A percentile compares a stretch with the other conserved stretches of the same genome.
phyloP scores from a whole-genome alignment of 2,329 filamentous ascomycete genomes.

The Monilinia laxa region DNA sequence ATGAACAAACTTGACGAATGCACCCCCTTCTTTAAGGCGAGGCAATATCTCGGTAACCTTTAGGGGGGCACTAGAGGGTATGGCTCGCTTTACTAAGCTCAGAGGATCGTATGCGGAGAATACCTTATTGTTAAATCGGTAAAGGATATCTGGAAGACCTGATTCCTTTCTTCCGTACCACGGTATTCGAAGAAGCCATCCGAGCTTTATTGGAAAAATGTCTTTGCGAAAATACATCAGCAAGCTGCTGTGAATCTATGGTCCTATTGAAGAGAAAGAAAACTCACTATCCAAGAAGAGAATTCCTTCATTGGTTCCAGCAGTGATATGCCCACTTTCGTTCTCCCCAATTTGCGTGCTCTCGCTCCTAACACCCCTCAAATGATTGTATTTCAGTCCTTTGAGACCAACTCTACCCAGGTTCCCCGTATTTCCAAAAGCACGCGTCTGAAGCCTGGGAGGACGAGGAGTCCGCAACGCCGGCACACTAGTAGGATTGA shows the following conservation, averaged over 20 bases:
- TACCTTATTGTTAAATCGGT: slow-evolving; percentile 51
- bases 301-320: slow-evolving; percentile 73
- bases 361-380: slow-evolving; percentile 42
- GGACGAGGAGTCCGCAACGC: slow-evolving; percentile 37
- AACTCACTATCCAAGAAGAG: slow-evolving; percentile 83
- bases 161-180: slow-evolving; percentile 43
- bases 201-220: slow-evolving; percentile 78
- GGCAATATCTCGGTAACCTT: slow-evolving; percentile 80
- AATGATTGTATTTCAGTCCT: slow-evolving; percentile 21
- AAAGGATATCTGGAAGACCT: slow-evolving; percentile 50
- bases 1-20: slow-evolving; percentile 81
- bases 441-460: slow-evolving; percentile 25
- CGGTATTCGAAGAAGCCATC: slow-evolving; percentile 59
- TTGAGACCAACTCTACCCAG: slow-evolving; percentile 25
- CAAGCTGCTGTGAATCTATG: background rate
- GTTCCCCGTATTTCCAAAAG: slow-evolving; percentile 33
- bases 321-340: slow-evolving; percentile 78
- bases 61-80: slow-evolving; percentile 61
- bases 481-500: slow-evolving; percentile 42
- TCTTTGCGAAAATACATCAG: slow-evolving; percentile 50
- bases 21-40: slow-evolving; percentile 85
- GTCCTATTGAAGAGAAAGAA: background rate
- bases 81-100: slow-evolving; percentile 57
- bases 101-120: slow-evolving; percentile 56
- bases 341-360: slow-evolving; percentile 55